These are phyloP conservation scores for Podaxis sp. DNA, from an alignment of 768 basidiomycete species.

Conservation along the genomic window DNA sequence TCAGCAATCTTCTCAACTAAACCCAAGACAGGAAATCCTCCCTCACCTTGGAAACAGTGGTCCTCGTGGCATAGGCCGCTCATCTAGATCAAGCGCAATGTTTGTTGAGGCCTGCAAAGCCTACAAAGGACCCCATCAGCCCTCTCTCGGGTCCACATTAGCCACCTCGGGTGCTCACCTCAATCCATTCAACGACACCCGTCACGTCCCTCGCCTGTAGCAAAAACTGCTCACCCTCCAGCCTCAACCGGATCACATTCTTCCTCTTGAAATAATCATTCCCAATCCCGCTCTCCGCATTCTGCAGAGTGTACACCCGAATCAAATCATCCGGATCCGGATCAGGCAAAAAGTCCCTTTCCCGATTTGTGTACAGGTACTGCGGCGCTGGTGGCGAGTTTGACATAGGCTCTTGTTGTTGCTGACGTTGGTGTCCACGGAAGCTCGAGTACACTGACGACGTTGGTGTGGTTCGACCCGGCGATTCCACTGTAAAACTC, in stretches of 20 bases:
- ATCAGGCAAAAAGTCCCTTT: slow-evolving; percentile 25
- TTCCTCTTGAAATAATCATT: slow-evolving; percentile 92
- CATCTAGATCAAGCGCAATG: slow-evolving; percentile 88
- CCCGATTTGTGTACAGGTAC: slow-evolving; percentile 6
- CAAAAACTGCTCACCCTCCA: slow-evolving; percentile 96
- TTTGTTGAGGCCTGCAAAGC: slow-evolving; percentile 90
- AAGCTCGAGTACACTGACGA: slow-evolving; percentile 5
- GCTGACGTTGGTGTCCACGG: slow-evolving; percentile 4
- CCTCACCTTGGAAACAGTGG: slow-evolving; percentile 77
- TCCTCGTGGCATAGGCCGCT: slow-evolving; percentile 87
- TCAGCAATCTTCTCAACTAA: neutral
- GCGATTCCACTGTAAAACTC: slow-evolving; percentile 4
- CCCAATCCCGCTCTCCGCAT: slow-evolving; percentile 91
- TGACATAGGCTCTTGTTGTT: neutral
- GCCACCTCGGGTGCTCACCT: slow-evolving; percentile 45
- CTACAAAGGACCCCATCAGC: slow-evolving; percentile 28
- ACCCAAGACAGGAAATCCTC: neutral
- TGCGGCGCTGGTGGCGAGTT: neutral
- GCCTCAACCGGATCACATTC: slow-evolving; percentile 87
- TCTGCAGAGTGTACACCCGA: slow-evolving; percentile 74
- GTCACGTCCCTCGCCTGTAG: slow-evolving; percentile 82
- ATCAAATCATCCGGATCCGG: slow-evolving; percentile 53
- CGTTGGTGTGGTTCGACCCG: slow-evolving; percentile 2
- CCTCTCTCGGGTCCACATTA: neutral
- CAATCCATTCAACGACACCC: slow-evolving; percentile 92